These are phyloP conservation scores for Chamaecrista fasciculata DNA, from an alignment of 306 rosid genomes.

Conservation along the genomic window DNA sequence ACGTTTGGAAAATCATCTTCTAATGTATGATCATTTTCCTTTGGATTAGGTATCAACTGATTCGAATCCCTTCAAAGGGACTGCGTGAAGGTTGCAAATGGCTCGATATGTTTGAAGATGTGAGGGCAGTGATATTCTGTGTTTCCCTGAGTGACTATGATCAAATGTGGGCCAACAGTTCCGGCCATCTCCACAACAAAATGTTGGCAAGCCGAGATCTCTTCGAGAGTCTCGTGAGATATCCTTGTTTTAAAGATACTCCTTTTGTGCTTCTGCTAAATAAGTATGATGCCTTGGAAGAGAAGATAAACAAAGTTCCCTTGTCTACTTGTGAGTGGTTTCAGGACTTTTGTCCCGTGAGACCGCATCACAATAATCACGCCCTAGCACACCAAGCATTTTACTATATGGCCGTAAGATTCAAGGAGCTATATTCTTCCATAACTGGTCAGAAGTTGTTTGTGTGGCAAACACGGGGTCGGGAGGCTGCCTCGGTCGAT, in stretches of 20 bases:
- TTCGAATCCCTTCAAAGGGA: slow-evolving; percentile 76
- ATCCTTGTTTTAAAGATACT: slow-evolving; percentile 68
- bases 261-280: slow-evolving; percentile 75
- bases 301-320: slow-evolving; percentile 63
- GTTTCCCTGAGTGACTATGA: slow-evolving; percentile 80
- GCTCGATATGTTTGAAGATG: slow-evolving; percentile 91
- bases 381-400: slow-evolving; percentile 78
- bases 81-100: slow-evolving; percentile 82
- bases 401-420: slow-evolving; percentile 72
- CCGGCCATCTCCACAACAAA: slow-evolving; percentile 54
- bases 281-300: slow-evolving; percentile 79
- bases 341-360: slow-evolving; percentile 69
- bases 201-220: slow-evolving; percentile 71
- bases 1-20: slow-evolving; percentile 24
- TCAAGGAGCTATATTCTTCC: slow-evolving; percentile 73
- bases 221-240: slow-evolving; percentile 73
- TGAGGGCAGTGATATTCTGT: slow-evolving; percentile 72
- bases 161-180: slow-evolving; percentile 58
- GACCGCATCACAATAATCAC: slow-evolving; percentile 58
- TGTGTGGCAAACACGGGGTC: slow-evolving; percentile 65
- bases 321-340: slow-evolving; percentile 85
- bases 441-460: slow-evolving; percentile 64
- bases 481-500: slow-evolving; percentile 66
- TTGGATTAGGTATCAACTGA: slow-evolving; percentile 68
- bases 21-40: slow-evolving; percentile 21